Percentiles rank a stretch among this genome's conserved stretches.
phyloP scores from a whole-genome alignment of 345 rosid genomes.

The Kernera saxatilis region DNA sequence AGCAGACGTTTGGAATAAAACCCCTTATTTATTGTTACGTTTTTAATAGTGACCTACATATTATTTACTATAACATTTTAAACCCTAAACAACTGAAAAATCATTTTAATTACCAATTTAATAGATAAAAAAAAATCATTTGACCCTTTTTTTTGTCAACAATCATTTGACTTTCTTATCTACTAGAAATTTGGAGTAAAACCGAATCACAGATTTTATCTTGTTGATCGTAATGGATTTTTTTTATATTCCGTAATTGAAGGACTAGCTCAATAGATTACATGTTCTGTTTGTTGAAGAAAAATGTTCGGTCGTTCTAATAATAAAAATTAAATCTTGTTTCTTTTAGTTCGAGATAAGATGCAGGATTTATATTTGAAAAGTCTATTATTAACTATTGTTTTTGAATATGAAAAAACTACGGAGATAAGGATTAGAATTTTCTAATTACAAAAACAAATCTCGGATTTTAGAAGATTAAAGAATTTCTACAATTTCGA shows the following conservation, averaged over 20 bases:
- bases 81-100: not conserved
- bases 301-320: too few relatives aligned
- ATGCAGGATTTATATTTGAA: too few relatives aligned
- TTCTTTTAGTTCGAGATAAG: too few relatives aligned
- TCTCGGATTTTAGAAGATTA: not conserved
- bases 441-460: too few relatives aligned
- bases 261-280: too few relatives aligned
- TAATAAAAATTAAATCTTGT: too few relatives aligned
- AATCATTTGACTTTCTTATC: not conserved
- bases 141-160: too few relatives aligned
- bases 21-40: not conserved
- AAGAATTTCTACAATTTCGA: not conserved
- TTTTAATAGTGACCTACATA: not conserved
- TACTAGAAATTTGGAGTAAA: not conserved
- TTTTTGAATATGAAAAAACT: too few relatives aligned
- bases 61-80: not conserved
- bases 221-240: not conserved
- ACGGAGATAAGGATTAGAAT: too few relatives aligned
- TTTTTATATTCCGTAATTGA: not conserved
- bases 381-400: too few relatives aligned
- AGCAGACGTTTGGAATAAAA: conserved; percentile 7
- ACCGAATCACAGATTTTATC: not conserved
- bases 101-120: not conserved
- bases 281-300: not conserved
- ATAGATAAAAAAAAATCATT: not conserved